These are phyloP conservation scores for Dryadomyces quercus-mongolicae DNA, from an alignment of 2,329 filamentous ascomycete genomes.

Conservation along the genomic window DNA sequence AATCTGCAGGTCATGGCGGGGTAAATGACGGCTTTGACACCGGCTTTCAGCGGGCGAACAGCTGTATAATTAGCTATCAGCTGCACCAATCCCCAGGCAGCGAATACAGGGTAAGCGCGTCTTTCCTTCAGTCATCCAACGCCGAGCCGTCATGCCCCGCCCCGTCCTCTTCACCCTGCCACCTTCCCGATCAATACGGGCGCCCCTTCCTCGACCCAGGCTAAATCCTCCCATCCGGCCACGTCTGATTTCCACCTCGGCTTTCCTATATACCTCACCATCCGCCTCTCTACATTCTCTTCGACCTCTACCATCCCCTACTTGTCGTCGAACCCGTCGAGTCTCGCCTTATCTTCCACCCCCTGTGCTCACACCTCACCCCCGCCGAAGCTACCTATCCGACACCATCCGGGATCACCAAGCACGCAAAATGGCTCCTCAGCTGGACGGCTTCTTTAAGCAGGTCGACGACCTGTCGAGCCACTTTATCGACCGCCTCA, in stretches of 20 bases:
- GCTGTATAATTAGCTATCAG: not conserved
- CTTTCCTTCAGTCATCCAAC: not conserved
- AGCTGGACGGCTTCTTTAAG: slow-evolving; percentile 86
- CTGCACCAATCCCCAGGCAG: not conserved
- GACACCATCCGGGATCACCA: slow-evolving; percentile 43
- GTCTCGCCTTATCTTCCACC: not conserved
- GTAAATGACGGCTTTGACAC: not conserved
- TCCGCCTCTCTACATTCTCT: not conserved
- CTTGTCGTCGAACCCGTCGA: not conserved
- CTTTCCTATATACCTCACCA: not conserved
- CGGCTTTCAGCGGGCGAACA: not conserved
- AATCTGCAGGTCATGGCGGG: not conserved
- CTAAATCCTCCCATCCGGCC: not conserved
- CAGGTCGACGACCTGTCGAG: slow-evolving; percentile 73
- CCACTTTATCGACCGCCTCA: slow-evolving; percentile 78
- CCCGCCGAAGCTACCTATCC: slow-evolving; percentile 35
- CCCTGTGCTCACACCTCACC: not conserved
- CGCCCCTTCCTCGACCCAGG: not conserved
- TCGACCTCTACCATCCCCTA: not conserved
- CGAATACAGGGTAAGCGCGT: not conserved
- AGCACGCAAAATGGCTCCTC: slow-evolving; percentile 71
- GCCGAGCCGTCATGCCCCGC: slow-evolving; percentile 11
- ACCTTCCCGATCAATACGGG: slow-evolving; percentile 11
- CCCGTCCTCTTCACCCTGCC: slow-evolving; percentile 6
- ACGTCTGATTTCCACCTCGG: not conserved